Conservation (phyloP, 148 eudicot species). For the Rhododendron mucronatum region DNA sequence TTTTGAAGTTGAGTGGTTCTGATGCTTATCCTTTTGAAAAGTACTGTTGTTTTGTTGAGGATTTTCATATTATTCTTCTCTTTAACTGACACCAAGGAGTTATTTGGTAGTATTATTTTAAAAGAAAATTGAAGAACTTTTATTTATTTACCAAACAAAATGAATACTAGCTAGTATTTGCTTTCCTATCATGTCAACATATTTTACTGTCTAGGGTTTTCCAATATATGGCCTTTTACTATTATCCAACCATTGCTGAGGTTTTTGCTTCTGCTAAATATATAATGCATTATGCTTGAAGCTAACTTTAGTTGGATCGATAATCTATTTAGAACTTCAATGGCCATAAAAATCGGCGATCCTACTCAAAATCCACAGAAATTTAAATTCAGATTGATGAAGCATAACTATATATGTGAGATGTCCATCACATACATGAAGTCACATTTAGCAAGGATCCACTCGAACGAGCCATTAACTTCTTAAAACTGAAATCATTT, state of each 20-base stretch:
- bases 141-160: not conserved
- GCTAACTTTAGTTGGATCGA: too few species aligned
- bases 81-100: not conserved
- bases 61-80: conserved; percentile 13
- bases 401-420: not conserved
- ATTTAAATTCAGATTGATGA: too few species aligned
- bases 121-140: not conserved
- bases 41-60: conserved; percentile 6
- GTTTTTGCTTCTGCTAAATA: not conserved
- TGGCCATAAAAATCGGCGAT: not conserved
- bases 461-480: not conserved
- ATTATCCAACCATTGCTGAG: not conserved
- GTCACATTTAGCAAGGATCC: not conserved
- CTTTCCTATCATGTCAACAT: not conserved
- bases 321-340: not conserved
- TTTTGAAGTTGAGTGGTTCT: conserved; percentile 10
- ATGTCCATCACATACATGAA: not conserved
- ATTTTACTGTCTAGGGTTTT: too few species aligned
- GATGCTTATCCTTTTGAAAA: conserved; percentile 15
- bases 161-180: not conserved
- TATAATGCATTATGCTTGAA: not conserved
- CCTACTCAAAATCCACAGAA: not conserved
- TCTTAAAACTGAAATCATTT: not conserved
- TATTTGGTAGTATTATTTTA: not conserved
- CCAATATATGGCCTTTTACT: not conserved